Base-by-base conservation (phyloP, 1,284 basidiomycete species). In the Ceratobasidium sp. region DNA sequence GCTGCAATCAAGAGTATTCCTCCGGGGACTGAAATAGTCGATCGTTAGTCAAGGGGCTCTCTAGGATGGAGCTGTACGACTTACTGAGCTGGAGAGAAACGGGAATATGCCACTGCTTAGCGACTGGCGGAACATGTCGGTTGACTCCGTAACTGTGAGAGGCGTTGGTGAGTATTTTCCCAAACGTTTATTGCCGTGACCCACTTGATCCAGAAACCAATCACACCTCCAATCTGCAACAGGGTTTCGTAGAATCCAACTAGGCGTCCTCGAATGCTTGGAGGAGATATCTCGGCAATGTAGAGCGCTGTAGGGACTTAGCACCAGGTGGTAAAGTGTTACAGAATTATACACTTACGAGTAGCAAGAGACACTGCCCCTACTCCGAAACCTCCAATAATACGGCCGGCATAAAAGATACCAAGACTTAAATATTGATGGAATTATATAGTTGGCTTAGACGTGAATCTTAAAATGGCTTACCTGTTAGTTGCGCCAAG, bases 241-340 rank as follows among this genome's bases (percentile, higher is more conserved):
- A 81, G 80, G 35, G 86, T 78, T 71, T 87, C 86, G 77, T 85
- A 86, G 61, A 87, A 74, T 41, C 86, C 86, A 67, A 86, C 82
- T 7, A 86, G 79, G 46, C 83, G 80, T 54, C 86, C 86, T 47
- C 85, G 82, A 72, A 86, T 85, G 0, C 84, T 81, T 8, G 85
- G 82, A 26, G 82, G 82, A 4, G 82, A 78, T 23, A 85, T 81
- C 76, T 85, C 83, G 5, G 83, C 82, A 52, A 84, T 80, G 66
- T 82, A 84, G 55, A 81, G 83, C 35, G 85, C 84, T 75, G 74
- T 71, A 41, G 75, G 50, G 4, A 18, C 9, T 23, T 0, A 16
- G 41, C 4, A 32, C 23, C 32, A 30, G 23, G n/a, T 43, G 1
- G 13, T 41, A 13, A 14, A 46, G 18, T 26, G 62, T 11, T 44